These are phyloP conservation scores for Boletus sp. DNA, from an alignment of 768 basidiomycete genomes.

Conservation along the genomic window DNA sequence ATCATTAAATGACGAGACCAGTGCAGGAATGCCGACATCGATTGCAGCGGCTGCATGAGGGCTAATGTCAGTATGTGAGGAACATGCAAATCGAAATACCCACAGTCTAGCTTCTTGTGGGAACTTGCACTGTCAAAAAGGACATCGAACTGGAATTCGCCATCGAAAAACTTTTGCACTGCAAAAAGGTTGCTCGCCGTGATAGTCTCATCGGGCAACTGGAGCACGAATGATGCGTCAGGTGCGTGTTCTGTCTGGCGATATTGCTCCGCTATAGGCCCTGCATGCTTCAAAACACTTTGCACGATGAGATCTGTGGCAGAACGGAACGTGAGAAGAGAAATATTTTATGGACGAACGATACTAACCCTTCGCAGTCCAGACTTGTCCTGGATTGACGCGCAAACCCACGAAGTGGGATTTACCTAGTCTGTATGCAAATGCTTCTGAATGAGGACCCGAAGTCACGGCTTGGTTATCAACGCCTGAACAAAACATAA, in stretches of 20 bases:
- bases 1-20: conserved; percentile 55
- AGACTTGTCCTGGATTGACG: conserved; percentile 61
- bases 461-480: conserved; percentile 50
- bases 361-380: conserved; percentile 75
- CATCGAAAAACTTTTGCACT: conserved; percentile 83
- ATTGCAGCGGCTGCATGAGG: conserved; percentile 51
- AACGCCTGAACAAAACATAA: conserved; percentile 43
- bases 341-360: background rate
- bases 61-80: background rate
- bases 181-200: conserved; percentile 78
- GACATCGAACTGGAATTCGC: conserved; percentile 85
- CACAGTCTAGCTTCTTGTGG: conserved; percentile 63
- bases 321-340: background rate
- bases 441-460: conserved; percentile 57
- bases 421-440: conserved; percentile 61
- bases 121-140: conserved; percentile 77
- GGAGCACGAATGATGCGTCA: conserved; percentile 77
- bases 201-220: conserved; percentile 70
- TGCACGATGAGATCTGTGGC: conserved; percentile 59
- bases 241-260: conserved; percentile 48
- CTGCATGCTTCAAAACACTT: conserved; percentile 55
- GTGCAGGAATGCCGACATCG: conserved; percentile 65
- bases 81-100: conserved; percentile 22
- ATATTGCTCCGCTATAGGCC: conserved; percentile 52
- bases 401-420: conserved; percentile 67